phyloP scores from a whole-genome alignment of 306 rosid species.

The Prunus persica region DNA sequence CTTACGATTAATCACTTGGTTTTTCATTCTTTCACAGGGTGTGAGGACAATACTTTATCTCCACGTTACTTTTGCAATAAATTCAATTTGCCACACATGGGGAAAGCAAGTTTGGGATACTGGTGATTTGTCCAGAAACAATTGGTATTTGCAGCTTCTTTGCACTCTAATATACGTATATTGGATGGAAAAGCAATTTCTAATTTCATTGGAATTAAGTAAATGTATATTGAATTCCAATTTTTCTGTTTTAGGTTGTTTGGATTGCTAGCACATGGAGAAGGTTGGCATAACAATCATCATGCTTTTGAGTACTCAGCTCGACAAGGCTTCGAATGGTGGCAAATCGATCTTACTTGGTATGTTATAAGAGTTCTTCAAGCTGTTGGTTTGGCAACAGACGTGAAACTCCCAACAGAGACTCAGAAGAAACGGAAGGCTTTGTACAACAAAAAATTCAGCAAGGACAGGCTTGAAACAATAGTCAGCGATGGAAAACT shows the following conservation, averaged over 20 bases:
- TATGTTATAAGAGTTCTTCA: slow-evolving; percentile 57
- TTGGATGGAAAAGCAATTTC: no score
- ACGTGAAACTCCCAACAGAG: slow-evolving; percentile 62
- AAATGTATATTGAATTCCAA: not conserved
- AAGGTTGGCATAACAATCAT: slow-evolving; percentile 93
- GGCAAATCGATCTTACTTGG: slow-evolving; percentile 92
- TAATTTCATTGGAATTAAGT: not conserved
- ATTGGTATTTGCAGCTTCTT: slow-evolving; percentile 39
- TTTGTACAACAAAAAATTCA: not conserved
- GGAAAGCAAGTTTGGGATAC: slow-evolving; percentile 73
- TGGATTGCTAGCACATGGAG: slow-evolving; percentile 79
- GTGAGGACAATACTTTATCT: slow-evolving; percentile 67
- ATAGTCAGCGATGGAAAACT: not conserved
- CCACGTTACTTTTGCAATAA: slow-evolving; percentile 79
- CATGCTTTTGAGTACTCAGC: slow-evolving; percentile 96
- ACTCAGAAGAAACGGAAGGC: slow-evolving; percentile 60
- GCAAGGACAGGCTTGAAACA: not conserved
- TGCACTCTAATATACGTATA: no score
- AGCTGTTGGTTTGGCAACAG: slow-evolving; percentile 67
- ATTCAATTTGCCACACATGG: slow-evolving; percentile 89
- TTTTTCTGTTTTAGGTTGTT: slow-evolving; percentile 50
- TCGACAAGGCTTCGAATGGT: slow-evolving; percentile 87
- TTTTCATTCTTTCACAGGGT: slow-evolving; percentile 44
- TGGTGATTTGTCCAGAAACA: slow-evolving; percentile 73
- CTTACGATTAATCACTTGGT: no score